Evolutionary conservation across 2,329 filamentous ascomycete genomes (phyloP).

Genomic region (Neophaeococcomyces aloes): DNA sequence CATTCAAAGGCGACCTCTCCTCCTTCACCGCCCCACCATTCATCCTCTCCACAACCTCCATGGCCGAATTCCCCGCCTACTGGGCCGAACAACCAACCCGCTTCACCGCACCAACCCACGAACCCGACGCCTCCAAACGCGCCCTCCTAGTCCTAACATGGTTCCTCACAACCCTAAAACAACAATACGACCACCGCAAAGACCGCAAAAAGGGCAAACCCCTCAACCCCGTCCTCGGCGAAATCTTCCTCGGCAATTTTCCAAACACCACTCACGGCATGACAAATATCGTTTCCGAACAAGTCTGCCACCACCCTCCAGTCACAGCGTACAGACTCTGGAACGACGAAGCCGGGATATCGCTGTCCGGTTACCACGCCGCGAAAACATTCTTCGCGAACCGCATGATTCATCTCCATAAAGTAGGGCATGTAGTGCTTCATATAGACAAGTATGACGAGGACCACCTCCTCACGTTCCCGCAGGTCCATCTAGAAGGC

Average conservation of each 20-base stretch:
- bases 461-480: conserved; percentile 18
- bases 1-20: conserved; percentile 71
- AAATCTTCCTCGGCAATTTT: conserved; percentile 20
- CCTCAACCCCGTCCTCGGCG: conserved; percentile 20
- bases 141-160: conserved; percentile 81
- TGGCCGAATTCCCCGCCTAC: conserved; percentile 43
- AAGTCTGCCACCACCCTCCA: conserved; percentile 21
- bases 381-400: conserved; percentile 1
- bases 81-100: conserved; percentile 70
- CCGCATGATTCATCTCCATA: background rate
- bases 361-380: conserved; percentile 9
- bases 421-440: conserved; percentile 15
- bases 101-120: conserved; percentile 70
- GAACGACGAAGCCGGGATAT: conserved; percentile 17
- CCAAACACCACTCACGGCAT: conserved; percentile 12
- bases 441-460: conserved; percentile 20
- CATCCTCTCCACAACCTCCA: conserved; percentile 18
- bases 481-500: conserved; percentile 16
- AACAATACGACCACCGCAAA: conserved; percentile 48
- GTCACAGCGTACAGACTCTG: conserved; percentile 21
- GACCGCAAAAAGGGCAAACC: conserved; percentile 21
- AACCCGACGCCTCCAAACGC: conserved; percentile 69
- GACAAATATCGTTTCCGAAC: conserved; percentile 19
- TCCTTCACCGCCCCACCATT: conserved; percentile 57
- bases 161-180: conserved; percentile 89